Percentiles rank a stretch among this genome's conserved stretches.
Conservation (phyloP, 108 stramenopile species). For the Epithemia pelagica region DNA sequence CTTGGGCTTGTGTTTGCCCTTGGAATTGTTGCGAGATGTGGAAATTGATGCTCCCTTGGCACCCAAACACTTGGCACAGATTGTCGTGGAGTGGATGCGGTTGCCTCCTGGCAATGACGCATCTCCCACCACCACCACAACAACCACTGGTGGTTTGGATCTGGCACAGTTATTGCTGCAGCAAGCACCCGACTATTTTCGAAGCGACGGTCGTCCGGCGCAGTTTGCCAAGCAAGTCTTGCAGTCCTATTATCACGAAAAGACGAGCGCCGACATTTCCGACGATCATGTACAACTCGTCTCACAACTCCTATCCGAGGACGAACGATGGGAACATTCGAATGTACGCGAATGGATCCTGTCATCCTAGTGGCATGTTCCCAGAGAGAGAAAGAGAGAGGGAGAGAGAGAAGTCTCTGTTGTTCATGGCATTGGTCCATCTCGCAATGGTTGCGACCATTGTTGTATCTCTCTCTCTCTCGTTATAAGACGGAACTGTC, state of each 20-base stretch:
- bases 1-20: constrained; percentile 15
- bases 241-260: constrained; percentile 7
- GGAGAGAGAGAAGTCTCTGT: too few species aligned
- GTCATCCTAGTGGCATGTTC: too few species aligned
- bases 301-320: constrained; percentile 64
- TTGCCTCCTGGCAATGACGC: too few species aligned
- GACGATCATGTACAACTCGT: constrained; percentile 38
- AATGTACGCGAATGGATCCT: constrained; percentile 26
- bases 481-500: too few species aligned
- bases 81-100: constrained; percentile 51
- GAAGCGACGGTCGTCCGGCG: constrained; percentile 55
- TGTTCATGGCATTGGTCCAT: too few species aligned
- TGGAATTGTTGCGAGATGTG: constrained; percentile 72
- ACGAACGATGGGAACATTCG: constrained; percentile 33
- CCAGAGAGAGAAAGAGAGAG: too few species aligned
- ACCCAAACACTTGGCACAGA: constrained; percentile 36
- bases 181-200: constrained; percentile 62
- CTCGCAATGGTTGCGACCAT: too few species aligned
- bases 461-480: too few species aligned
- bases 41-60: constrained; percentile 81
- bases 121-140: too few species aligned
- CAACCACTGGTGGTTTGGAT: constrained; percentile 18
- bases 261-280: constrained; percentile 5
- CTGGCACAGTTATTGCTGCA: constrained; percentile 44
- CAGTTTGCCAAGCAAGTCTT: constrained; percentile 53